Base-by-base conservation (phyloP, 2,329 filamentous ascomycete species). In the Corniculantispora saksenae region DNA sequence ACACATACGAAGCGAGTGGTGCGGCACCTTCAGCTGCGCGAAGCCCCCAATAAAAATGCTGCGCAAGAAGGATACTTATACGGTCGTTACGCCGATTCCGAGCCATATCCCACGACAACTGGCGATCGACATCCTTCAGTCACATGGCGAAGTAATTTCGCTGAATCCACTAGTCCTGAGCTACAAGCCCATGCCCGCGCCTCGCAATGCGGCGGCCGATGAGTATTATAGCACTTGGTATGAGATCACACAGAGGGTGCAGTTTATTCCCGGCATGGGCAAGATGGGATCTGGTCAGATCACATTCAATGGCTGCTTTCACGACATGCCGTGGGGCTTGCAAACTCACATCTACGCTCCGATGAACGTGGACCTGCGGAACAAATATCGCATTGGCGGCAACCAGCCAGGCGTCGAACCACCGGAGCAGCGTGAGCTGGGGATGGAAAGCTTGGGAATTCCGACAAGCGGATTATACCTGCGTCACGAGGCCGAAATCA, bases 151-250 rank as follows among this genome's bases (percentile, higher is more conserved):
- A 73, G 86, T 91, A 75, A 91, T 91, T 78, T 88, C 86, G 40
- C 78, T 91, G 67, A 91, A 91, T 71, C 89, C 89, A 4, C 84
- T 91, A 58, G 89, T 91, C 32, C 83, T 89, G 66, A 80, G 80
- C 45, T 84, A 89, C 78, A 85, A 86, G 68, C 78, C 86, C 66
- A 89, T 91, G 73, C 81, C 87, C 61, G 87, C 89, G 1, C 89
- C 89, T 32, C 88, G 87, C 77, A 82, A 89, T 77, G 88, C 89
- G 68, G 83, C 86, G 64, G 80, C 87, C 69, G 89, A 91, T 76
- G 89, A 91, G 76, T 91, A 84, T 77, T 91, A 89, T 77, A 87
- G 87, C 67, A 89, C 89, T 35, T 91, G 89, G 89, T 91, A 91
- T 75, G 88, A 91, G 76, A 91, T 91, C 72, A 84, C 80, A 65